Percentiles rank a stretch among this genome's conserved stretches.
phyloP scores from a whole-genome alignment of 1,284 basidiomycete species.

The Rhodotorula mucilaginosa region DNA sequence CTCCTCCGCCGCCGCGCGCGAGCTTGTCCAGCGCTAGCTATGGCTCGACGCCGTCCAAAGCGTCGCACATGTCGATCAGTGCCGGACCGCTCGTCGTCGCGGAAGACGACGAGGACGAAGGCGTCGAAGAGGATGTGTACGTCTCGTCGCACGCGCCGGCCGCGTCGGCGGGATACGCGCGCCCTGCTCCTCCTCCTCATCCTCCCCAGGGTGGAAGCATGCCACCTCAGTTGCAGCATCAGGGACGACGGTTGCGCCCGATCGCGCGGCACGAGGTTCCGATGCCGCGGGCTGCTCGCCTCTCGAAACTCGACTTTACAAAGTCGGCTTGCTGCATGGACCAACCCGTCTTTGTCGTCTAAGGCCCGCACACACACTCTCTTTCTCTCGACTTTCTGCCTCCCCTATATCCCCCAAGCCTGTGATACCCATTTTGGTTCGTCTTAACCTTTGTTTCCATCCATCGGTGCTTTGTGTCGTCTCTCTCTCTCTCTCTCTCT shows the following conservation, averaged over 20 bases:
- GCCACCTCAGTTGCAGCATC: conserved; percentile 16
- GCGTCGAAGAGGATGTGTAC: conserved; percentile 27
- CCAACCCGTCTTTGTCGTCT: conserved; percentile 32
- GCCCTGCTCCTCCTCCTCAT: background rate
- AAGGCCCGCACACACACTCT: background rate
- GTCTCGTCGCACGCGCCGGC: conserved; percentile 11
- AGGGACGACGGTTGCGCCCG: conserved; percentile 20
- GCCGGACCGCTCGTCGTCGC: conserved; percentile 12
- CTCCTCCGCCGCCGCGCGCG: background rate
- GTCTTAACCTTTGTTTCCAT: background rate
- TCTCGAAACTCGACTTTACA: conserved; percentile 34
- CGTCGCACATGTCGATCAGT: conserved; percentile 6
- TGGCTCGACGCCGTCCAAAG: conserved; percentile 14
- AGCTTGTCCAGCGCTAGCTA: background rate
- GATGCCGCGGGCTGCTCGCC: conserved; percentile 17
- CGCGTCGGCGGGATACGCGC: background rate
- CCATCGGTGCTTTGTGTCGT: background rate
- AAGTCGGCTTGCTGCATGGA: conserved; percentile 33
- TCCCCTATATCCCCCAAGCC: background rate
- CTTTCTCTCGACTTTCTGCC: background rate
- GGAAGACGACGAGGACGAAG: conserved; percentile 16
- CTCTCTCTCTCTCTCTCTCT: background rate
- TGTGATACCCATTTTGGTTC: background rate
- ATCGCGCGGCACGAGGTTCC: conserved; percentile 30
- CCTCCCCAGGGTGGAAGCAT: conserved; percentile 12